Evolutionary conservation across 345 rosid species (phyloP), one percentile per base, ranked within the genome.

Genomic region (Carallia brachiata): DNA sequence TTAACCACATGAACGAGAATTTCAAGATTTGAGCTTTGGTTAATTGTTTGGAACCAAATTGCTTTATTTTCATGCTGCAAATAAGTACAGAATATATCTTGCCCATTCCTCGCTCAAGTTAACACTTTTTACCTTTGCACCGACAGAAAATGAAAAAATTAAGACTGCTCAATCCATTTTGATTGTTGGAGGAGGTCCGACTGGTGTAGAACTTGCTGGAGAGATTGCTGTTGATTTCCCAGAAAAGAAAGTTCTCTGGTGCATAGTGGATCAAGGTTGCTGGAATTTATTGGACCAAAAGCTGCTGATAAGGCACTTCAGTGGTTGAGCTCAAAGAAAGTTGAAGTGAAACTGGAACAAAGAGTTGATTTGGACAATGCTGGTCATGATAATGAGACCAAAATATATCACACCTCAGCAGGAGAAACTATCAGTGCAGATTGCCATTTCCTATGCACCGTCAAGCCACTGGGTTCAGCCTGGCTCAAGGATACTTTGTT

Each of bases 171-270:
- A 19, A 50, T 93, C 96, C 23, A 79, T 93, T 79, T 74, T 93
- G 77, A 87, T 91, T 23, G 79, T 93, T 58, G 98, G 98, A 75
- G 98, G 97, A 57, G 98, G 98, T 69, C 98, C 97, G 0, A 77
- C 91, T 36, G 98, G 97, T 52, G 97, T 93, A 32, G 97, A 93
- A 82, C 90, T 93, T 70, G 97, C 96, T 13, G 98, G 88, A 10
- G 98, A 93, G 70, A 86, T 93, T 55, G 86, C 95, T 0, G 86
- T 82, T 37, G 98, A 93, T 55, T 91, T 84, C 60, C 97, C 97
- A 0, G 85, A 79, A 54, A 93, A 90, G 85, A 80, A 87, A 73
- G 84, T 91, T 88, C 96, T 19, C 61, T 93, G 64, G 96, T 89
- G 44, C 98, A 93, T 64, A 83, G 69, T 63, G 97, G 97, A 39